Conservation (phyloP, 495 filamentous ascomycete species). For the Articulospora tetracladia region DNA sequence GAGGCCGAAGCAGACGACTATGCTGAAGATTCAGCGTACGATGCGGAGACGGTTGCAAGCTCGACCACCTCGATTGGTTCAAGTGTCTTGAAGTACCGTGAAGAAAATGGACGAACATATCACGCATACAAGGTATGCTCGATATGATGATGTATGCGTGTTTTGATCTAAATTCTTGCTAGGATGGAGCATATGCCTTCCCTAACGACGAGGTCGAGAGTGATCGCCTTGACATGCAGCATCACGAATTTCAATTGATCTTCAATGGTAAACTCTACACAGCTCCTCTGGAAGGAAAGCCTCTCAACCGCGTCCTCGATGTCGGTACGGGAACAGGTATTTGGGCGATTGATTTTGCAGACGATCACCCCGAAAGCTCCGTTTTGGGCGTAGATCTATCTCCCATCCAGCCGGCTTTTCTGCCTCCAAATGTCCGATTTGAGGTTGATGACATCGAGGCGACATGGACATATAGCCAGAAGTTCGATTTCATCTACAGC, state of each 20-base stretch:
- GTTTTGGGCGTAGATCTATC: slow-evolving; percentile 49
- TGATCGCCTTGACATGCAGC: slow-evolving; percentile 41
- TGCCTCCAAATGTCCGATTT: slow-evolving; percentile 51
- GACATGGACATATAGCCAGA: slow-evolving; percentile 44
- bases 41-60: slow-evolving; percentile 2
- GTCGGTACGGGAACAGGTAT: slow-evolving; percentile 44
- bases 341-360: slow-evolving; percentile 45
- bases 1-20: slow-evolving; percentile 4
- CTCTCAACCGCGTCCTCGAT: slow-evolving; percentile 39
- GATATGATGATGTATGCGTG: neutral
- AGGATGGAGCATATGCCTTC: slow-evolving; percentile 30
- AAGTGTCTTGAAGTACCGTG: slow-evolving; percentile 32
- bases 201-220: slow-evolving; percentile 45
- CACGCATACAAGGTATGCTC: slow-evolving; percentile 33
- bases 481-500: slow-evolving; percentile 51
- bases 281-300: slow-evolving; percentile 28
- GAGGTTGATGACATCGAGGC: slow-evolving; percentile 52
- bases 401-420: slow-evolving; percentile 42
- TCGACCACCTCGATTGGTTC: slow-evolving; percentile 30
- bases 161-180: neutral
- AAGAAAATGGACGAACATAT: slow-evolving; percentile 40
- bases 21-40: neutral
- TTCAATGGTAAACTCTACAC: slow-evolving; percentile 36
- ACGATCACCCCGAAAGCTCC: slow-evolving; percentile 18
- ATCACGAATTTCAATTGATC: slow-evolving; percentile 40